These are phyloP conservation scores for Teunomyces kruisii DNA, from an alignment of 805 yeast species.

Conservation along the genomic window DNA sequence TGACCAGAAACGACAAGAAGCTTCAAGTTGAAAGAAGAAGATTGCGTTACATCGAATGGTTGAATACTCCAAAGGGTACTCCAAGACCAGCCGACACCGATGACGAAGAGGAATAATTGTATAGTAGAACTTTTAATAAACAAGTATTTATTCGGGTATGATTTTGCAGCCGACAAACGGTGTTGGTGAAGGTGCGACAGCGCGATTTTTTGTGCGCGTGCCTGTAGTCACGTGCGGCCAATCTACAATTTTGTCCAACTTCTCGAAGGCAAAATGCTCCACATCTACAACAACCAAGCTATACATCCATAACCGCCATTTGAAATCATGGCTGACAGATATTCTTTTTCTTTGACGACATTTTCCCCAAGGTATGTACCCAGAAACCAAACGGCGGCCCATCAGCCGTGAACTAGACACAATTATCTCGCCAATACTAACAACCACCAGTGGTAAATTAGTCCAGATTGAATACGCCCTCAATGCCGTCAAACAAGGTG, in stretches of 20 bases:
- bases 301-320: neutral
- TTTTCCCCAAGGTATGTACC: slow-evolving; percentile 86
- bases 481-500: slow-evolving; percentile 97
- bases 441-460: slow-evolving; percentile 74
- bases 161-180: too few species aligned
- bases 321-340: slow-evolving; percentile 89
- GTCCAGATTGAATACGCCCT: slow-evolving; percentile 97
- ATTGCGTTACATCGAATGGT: slow-evolving; percentile 91
- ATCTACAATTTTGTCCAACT: neutral
- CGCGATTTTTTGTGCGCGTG: neutral
- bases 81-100: slow-evolving; percentile 94
- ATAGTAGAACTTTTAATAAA: neutral
- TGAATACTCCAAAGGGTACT: slow-evolving; percentile 95
- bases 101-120: slow-evolving; percentile 64
- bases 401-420: too few species aligned
- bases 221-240: neutral
- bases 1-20: slow-evolving; percentile 96
- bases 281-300: slow-evolving; percentile 1
- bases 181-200: too few species aligned
- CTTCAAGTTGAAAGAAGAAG: slow-evolving; percentile 90
- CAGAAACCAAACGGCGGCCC: neutral
- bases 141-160: neutral
- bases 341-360: slow-evolving; percentile 94
- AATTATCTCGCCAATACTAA: slow-evolving; percentile 20
- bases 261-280: slow-evolving; percentile 12